phyloP scores from a whole-genome alignment of 257 asterid genomes.

The Capsicum baccatum region DNA sequence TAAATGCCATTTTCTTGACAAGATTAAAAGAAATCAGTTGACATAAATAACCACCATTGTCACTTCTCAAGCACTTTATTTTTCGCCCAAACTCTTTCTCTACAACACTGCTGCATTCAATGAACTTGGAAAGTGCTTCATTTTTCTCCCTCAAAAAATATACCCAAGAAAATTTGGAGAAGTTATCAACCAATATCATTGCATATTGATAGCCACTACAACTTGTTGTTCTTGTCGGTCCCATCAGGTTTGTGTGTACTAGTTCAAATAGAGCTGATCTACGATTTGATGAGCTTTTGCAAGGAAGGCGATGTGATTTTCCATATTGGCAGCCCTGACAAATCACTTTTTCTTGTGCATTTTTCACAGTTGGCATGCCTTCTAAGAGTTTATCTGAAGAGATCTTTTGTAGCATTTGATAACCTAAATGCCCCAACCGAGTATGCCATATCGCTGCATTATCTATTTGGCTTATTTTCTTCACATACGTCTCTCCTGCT shows the following conservation, averaged over 20 bases:
- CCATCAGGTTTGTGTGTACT: slow-evolving; percentile 36
- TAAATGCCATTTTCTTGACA: background rate
- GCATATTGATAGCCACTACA: slow-evolving; percentile 23
- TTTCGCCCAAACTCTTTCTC: slow-evolving; percentile 29
- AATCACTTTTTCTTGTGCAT: slow-evolving; percentile 25
- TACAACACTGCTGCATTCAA: background rate
- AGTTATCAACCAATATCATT: slow-evolving; percentile 38
- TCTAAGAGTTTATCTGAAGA: slow-evolving; percentile 31
- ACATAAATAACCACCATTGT: slow-evolving; percentile 31
- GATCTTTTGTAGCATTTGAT: slow-evolving; percentile 32
- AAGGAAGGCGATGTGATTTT: slow-evolving; percentile 33
- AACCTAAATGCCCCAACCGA: slow-evolving; percentile 26
- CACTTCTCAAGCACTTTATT: slow-evolving; percentile 31
- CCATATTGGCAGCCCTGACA: slow-evolving; percentile 16
- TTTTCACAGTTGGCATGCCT: slow-evolving; percentile 14
- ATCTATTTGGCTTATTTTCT: slow-evolving; percentile 26
- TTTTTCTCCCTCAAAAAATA: slow-evolving; percentile 28
- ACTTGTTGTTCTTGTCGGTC: slow-evolving; percentile 30
- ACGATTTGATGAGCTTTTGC: background rate
- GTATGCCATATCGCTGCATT: slow-evolving; percentile 35
- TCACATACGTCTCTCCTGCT: slow-evolving; percentile 29
- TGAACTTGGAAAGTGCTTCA: slow-evolving; percentile 29
- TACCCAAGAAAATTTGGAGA: slow-evolving; percentile 31
- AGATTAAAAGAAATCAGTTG: background rate
- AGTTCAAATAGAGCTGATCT: background rate